A percentile compares a stretch with the other conserved stretches of the same genome.
Conservation (phyloP, 2,329 filamentous ascomycete species). For the Trichoderma sp. region DNA sequence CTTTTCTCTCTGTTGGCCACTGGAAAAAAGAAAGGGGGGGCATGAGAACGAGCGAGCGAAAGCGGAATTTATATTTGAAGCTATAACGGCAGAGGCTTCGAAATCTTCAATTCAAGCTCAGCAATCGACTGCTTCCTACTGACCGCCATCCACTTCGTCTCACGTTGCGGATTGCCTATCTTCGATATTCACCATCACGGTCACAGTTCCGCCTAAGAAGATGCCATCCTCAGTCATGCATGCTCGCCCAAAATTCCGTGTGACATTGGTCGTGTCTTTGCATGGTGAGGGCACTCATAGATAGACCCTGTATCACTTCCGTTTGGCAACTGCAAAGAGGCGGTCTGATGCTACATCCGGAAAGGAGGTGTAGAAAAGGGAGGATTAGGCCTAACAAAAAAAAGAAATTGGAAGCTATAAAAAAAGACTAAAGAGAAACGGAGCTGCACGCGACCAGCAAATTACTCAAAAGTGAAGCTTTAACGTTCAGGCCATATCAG, state of each 20-base stretch:
- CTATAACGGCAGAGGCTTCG: neutral
- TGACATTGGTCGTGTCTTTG: neutral
- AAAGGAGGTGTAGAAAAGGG: neutral
- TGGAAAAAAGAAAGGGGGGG: neutral
- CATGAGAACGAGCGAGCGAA: neutral
- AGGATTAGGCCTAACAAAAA: no score
- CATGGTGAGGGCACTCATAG: neutral
- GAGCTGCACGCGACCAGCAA: neutral
- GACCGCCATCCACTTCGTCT: neutral
- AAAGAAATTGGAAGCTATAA: neutral
- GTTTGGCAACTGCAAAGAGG: neutral
- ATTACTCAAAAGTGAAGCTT: accelerated
- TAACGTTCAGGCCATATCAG: neutral
- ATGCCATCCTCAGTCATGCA: neutral
- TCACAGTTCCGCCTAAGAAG: neutral
- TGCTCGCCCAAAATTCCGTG: neutral
- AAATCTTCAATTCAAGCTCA: neutral
- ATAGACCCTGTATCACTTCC: neutral
- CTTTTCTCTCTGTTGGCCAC: neutral
- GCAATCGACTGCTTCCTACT: neutral
- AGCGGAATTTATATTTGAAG: neutral
- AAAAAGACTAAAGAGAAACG: neutral
- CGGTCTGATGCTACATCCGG: neutral
- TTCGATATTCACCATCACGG: neutral
- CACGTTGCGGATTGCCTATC: neutral